Evolutionary conservation across 352 stramenopile genomes (phyloP).

Genomic region (Globisporangium mamillatum): DNA sequence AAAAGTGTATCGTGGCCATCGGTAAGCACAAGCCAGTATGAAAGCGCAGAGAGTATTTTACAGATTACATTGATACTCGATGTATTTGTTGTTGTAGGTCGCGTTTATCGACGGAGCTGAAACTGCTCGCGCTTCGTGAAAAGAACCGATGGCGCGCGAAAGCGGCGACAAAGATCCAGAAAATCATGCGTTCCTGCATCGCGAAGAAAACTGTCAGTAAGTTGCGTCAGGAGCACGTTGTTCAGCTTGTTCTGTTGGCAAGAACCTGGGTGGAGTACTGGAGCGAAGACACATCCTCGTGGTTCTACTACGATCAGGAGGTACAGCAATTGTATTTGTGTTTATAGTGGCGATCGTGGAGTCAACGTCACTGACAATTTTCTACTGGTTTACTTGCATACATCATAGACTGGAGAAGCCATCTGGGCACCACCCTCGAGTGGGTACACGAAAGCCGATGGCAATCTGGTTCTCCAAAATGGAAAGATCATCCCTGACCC

Average conservation of each 20-base stretch:
- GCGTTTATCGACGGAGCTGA: conserved; percentile 61
- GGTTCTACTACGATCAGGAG: conserved; percentile 79
- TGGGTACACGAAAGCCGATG: conserved; percentile 71
- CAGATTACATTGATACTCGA: too few relatives aligned
- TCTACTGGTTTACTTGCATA: background rate
- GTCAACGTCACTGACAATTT: too few relatives aligned
- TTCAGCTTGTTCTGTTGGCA: conserved; percentile 42
- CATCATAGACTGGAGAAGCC: conserved; percentile 52
- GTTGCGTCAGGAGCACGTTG: conserved; percentile 32
- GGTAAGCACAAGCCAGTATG: conserved; percentile 20
- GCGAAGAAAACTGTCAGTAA: conserved; percentile 36
- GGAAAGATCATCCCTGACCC: conserved; percentile 63
- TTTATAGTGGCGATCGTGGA: background rate
- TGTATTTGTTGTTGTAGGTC: too few relatives aligned
- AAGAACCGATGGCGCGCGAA: conserved; percentile 47
- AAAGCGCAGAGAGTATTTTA: background rate
- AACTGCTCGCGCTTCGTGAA: conserved; percentile 57
- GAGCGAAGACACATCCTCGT: conserved; percentile 66
- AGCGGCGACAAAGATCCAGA: conserved; percentile 72
- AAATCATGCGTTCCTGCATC: conserved; percentile 40
- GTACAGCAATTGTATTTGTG: conserved; percentile 15
- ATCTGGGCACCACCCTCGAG: conserved; percentile 65
- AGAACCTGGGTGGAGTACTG: conserved; percentile 72
- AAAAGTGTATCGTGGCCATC: conserved; percentile 67
- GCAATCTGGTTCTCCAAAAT: conserved; percentile 64